Base-by-base conservation (phyloP, 352 stramenopile species). In the Phytophthora pseudosyringae region DNA sequence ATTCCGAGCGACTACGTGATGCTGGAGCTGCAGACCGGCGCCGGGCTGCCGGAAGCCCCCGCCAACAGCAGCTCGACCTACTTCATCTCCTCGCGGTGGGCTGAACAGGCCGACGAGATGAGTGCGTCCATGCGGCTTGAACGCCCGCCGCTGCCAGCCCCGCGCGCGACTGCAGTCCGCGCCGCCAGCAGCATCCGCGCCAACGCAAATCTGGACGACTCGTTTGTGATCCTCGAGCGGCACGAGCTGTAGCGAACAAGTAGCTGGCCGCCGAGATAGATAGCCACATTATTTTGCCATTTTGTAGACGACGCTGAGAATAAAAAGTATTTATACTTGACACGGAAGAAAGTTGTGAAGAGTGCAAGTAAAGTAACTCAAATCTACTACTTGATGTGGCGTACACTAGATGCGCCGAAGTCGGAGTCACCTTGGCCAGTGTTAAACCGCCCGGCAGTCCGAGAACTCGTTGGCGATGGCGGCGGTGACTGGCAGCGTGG, bases 51-150 rank as follows among this genome's bases (percentile, higher is more conserved):
- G 18, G 78, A 83, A 48, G 54, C 62, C 3, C 53, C 64, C 8
- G 65, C 70, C 4, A 71, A 44, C 32, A 26, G 63, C 4, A 79
- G 71, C 43, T 92, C 86, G 28, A 91, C 81, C 26, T 94, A 88
- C 59, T 94, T 94, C 60, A 88, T 94, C 50, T 93, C 86, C 5
- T 89, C 86, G 29, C 83, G 73, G 29, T 94, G 86, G 86, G 80
- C 89, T 36, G 69, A 90, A 29, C 81, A 94, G 49, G 82, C 86
- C 0, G 86, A 93, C 9, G 86, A 92, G 49, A 83, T 94, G 76
- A 86, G 80, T 54, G 80, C 80, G 13, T 91, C 86, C 2, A 85
- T 89, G 64, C 71, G 78, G 4, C 55, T 89, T 8, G 59, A 74
- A 39, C 63, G 47, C 10, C 47, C 60, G 33, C 41, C 67, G 40